Base-by-base conservation (phyloP, 2,329 filamentous ascomycete genomes). In the Tolypocladium ovalisporum region DNA sequence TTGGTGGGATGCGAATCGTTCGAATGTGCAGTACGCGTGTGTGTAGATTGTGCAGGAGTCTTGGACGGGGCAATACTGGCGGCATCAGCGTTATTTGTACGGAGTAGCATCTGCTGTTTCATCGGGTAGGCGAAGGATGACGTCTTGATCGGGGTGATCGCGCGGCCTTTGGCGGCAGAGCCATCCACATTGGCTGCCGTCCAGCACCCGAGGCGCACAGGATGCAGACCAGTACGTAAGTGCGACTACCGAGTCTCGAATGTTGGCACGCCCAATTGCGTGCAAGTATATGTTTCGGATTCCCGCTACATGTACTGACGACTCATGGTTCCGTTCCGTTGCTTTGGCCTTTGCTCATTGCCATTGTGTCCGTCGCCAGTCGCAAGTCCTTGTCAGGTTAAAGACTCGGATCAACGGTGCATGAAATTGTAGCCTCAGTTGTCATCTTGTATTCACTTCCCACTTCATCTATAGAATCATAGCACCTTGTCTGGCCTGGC, bases 171-270 rank as follows among this genome's bases (percentile, higher is more conserved):
- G 44, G 44, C 44, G 24, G 24, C 7, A 27, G 52, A 24, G 52
- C 22, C 52, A 1, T 27, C 34, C n/a, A 35, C 13, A 53, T 53
- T 53, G 52, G 52, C 52, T 53, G 34, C 32, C 24, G 5, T 9
- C 52, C 34, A 19, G 24, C 24, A 19, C 35, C 12, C n/a, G 35
- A 40, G 36, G 34, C 52, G 29, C 15, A 39, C 13, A 40, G 24
- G 51, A 24, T 24, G 56, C 24, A 27, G 27, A 55, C 56, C 4
- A 39, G 27, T 55, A 55, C 55, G 52, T 57, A 57, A 58, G 36
- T 53, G 17, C 37, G 15, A n/a, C 27, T 27, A 17, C 13, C 10
- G 9, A n/a, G 10, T 15, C 27, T 24, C 12, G 15, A 53, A 56
- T 49, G 55, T 53, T 56, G 47, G 49, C 49, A 44, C 44, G 17